These are phyloP conservation scores for Elymus sibiricus DNA, from an alignment of 176 grass and related monocot species.

Conservation along the genomic window DNA sequence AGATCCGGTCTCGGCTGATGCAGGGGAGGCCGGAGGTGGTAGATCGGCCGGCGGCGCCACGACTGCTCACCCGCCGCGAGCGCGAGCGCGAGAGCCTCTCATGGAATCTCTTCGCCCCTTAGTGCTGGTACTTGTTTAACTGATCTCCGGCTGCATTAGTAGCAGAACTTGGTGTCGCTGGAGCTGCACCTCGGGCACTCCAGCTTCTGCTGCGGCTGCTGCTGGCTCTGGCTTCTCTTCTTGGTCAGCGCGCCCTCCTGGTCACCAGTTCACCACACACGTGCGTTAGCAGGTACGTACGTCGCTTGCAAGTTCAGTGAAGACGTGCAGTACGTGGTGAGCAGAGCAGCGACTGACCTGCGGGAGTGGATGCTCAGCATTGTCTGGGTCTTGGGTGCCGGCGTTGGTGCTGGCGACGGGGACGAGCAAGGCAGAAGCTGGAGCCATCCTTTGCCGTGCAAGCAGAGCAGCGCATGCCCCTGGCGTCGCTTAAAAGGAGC, in stretches of 20 bases:
- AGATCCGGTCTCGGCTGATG: too few relatives aligned
- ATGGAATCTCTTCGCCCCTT: too few relatives aligned
- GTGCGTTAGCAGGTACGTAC: background rate
- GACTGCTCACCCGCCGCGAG: too few relatives aligned
- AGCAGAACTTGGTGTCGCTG: constrained; percentile 94
- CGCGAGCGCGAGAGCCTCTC: too few relatives aligned
- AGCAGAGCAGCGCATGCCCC: constrained; percentile 30
- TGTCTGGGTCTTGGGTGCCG: background rate
- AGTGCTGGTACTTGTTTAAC: too few relatives aligned
- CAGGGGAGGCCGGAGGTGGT: too few relatives aligned
- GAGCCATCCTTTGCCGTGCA: constrained; percentile 20
- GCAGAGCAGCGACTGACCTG: constrained; percentile 4
- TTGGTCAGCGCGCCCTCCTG: background rate
- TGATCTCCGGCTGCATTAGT: too few relatives aligned
- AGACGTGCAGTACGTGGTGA: too few relatives aligned
- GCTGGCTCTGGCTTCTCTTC: background rate
- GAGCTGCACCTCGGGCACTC: constrained; percentile 75
- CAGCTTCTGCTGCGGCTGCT: constrained; percentile 18
- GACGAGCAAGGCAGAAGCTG: constrained; percentile 13
- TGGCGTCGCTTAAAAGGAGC: constrained; percentile 5
- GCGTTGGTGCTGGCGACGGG: background rate
- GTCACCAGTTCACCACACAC: background rate
- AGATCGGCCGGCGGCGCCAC: too few relatives aligned
- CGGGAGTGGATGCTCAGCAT: background rate
- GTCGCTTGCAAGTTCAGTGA: too few relatives aligned